Base-by-base conservation (phyloP, 2,329 filamentous ascomycete species). In the Coniella lustricola region DNA sequence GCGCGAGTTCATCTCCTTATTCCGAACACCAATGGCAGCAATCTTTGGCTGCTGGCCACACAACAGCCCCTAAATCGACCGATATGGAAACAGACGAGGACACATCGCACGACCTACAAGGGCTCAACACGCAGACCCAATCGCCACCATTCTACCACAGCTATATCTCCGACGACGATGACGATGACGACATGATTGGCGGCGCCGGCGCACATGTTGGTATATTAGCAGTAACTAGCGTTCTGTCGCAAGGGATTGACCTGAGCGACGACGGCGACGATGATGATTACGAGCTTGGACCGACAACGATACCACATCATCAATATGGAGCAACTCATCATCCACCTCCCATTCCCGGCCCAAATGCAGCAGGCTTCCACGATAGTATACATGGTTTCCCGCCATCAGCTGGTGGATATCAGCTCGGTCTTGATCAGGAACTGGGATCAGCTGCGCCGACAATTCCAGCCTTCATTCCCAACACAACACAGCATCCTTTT, bases 141-240 rank as follows among this genome's bases (percentile, higher is more conserved):
- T 16, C 22, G 29, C 18, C 42, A 25, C 29, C 42, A 25, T 44
- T 45, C 31, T 45, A 34, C 17, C 54, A 52, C 47, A 51, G 44
- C 33, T 54, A 57, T 52, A 47, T 55, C 20, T 55, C 54, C 7
- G 58, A 59, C 33, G 53, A 55, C 20, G 42, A 54, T 14, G 59
- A 60, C 49, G 59, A 60, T 37, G 55, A 56, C 14, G 59, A 60
- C 48, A 52, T 55, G 51, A 58, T 56, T 8, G 55, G 51, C 39
- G 59, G 57, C 25, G 55, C 51, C 33, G 55, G 53, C 4, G 55
- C 58, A 13, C 43, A 57, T 42, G 50, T 57, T 8, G 52, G 57
- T 56, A 53, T 37, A 31, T 51, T 18, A 46, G 57, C 29, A 43
- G 44, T 54, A 22, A 44, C 54, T 41, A 52, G 52, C 35, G 36